Conservation (phyloP, 129 eudicot genomes). For the Silybum marianum region DNA sequence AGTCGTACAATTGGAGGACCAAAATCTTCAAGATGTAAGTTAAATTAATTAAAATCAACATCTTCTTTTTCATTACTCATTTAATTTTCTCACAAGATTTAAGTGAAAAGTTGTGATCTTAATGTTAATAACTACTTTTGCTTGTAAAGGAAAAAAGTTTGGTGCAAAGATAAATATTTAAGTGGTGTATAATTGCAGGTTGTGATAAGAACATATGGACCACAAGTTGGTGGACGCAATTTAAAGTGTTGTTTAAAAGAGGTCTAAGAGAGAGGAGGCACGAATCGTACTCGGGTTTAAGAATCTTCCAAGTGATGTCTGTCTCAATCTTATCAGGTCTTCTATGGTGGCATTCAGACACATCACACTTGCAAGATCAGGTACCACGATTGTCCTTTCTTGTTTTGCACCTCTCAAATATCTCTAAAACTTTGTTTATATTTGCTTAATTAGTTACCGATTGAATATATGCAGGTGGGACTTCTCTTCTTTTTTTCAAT, state of each 20-base stretch:
- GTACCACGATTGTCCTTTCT: constrained; percentile 42
- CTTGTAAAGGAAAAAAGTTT: constrained; percentile 1
- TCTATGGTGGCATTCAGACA: constrained; percentile 93
- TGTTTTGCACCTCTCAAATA: background rate
- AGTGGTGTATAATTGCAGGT: constrained; percentile 45
- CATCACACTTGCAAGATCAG: constrained; percentile 86
- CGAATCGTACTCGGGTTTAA: constrained; percentile 77
- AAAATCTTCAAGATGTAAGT: constrained; percentile 61
- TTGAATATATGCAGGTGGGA: constrained; percentile 60
- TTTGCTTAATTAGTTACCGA: background rate
- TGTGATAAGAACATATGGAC: constrained; percentile 64
- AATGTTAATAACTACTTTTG: background rate
- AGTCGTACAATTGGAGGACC: constrained; percentile 32
- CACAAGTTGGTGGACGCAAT: constrained; percentile 90
- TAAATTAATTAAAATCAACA: constrained; percentile 7
- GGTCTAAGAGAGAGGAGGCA: constrained; percentile 86
- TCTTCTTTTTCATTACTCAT: constrained; percentile 10
- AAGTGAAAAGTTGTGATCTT: constrained; percentile 20
- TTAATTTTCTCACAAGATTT: constrained; percentile 29
- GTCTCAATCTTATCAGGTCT: constrained; percentile 87
- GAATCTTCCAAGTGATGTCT: constrained; percentile 91
- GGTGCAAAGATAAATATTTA: constrained; percentile 17
- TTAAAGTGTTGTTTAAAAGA: constrained; percentile 76
- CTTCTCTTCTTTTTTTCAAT: constrained; percentile 92
- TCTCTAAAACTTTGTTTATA: too few relatives aligned